phyloP scores from a whole-genome alignment of 306 rosid species.

The Cucumis melo region DNA sequence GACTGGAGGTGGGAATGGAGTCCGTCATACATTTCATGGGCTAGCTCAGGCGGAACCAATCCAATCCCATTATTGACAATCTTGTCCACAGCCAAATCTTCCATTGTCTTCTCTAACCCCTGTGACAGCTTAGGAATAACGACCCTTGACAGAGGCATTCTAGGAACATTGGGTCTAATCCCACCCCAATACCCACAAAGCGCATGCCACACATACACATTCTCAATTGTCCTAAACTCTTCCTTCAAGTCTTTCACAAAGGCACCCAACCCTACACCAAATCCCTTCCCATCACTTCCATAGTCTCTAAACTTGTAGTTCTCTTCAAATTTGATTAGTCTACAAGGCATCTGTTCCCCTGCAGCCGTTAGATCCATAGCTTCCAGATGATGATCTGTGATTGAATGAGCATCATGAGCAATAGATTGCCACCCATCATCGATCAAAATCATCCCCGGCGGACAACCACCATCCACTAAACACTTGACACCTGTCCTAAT shows the following conservation, averaged over 20 bases:
- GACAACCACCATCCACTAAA: constrained; percentile 48
- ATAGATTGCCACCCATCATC: constrained; percentile 75
- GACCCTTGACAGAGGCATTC: constrained; percentile 34
- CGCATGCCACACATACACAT: constrained; percentile 72
- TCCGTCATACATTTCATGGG: constrained; percentile 31
- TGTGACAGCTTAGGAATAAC: constrained; percentile 20
- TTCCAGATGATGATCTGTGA: constrained; percentile 3
- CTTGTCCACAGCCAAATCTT: constrained; percentile 53
- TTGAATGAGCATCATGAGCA: constrained; percentile 27
- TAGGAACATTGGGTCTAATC: constrained; percentile 24
- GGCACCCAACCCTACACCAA: constrained; percentile 30
- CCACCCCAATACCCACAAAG: constrained; percentile 79
- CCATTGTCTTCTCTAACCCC: constrained; percentile 36
- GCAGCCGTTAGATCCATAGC: constrained; percentile 23
- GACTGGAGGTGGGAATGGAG: constrained; percentile 41
- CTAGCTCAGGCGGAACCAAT: constrained; percentile 39
- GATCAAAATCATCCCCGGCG: constrained; percentile 44
- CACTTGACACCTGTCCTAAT: constrained; percentile 35
- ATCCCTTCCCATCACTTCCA: neutral
- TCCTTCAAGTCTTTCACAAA: constrained; percentile 51
- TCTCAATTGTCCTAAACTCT: constrained; percentile 33
- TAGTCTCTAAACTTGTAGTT: constrained; percentile 42
- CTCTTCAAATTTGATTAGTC: constrained; percentile 38
- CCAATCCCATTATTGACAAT: constrained; percentile 39
- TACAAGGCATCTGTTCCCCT: constrained; percentile 47